These are phyloP conservation scores for Alternaria ventricosa DNA, from an alignment of 2,329 filamentous ascomycete genomes.

Conservation along the genomic window DNA sequence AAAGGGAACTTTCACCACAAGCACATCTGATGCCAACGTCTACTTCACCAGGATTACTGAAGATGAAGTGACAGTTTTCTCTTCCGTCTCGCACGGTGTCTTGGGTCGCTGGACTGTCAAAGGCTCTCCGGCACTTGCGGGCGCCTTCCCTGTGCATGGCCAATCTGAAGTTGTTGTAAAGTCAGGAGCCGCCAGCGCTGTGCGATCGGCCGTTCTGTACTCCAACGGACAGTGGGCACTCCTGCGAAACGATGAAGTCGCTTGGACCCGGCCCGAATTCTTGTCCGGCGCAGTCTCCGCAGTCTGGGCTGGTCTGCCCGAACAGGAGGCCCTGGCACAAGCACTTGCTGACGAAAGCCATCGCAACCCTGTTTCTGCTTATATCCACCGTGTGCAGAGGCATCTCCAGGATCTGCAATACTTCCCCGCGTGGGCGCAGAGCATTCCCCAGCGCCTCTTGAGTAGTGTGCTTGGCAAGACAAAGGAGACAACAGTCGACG, in stretches of 20 bases:
- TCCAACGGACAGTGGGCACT: slow-evolving; percentile 78
- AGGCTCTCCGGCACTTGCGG: slow-evolving; percentile 37
- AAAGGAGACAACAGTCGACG: slow-evolving; percentile 60
- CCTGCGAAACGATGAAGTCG: slow-evolving; percentile 78
- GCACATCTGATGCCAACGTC: slow-evolving; percentile 78
- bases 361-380: slow-evolving; percentile 79
- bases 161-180: slow-evolving; percentile 84
- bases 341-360: slow-evolving; percentile 87
- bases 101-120: slow-evolving; percentile 76
- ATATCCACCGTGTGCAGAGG: slow-evolving; percentile 82
- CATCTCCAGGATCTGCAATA: slow-evolving; percentile 79
- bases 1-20: slow-evolving; percentile 77
- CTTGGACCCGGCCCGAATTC: slow-evolving; percentile 83
- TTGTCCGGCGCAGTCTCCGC: slow-evolving; percentile 81
- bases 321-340: slow-evolving; percentile 75
- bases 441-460: slow-evolving; percentile 72
- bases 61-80: slow-evolving; percentile 75
- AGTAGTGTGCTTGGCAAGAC: slow-evolving; percentile 62
- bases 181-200: slow-evolving; percentile 70
- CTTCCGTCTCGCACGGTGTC: slow-evolving; percentile 77
- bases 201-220: slow-evolving; percentile 75
- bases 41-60: slow-evolving; percentile 86
- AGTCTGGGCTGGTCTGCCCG: slow-evolving; percentile 78
- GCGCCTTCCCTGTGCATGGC: slow-evolving; percentile 64
- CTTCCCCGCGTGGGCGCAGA: slow-evolving; percentile 75